A percentile compares a stretch with the other conserved stretches of the same genome.
These are phyloP conservation scores for Microbotryum scabiosae DNA, from an alignment of 1,284 basidiomycete genomes.

Conservation along the genomic window DNA sequence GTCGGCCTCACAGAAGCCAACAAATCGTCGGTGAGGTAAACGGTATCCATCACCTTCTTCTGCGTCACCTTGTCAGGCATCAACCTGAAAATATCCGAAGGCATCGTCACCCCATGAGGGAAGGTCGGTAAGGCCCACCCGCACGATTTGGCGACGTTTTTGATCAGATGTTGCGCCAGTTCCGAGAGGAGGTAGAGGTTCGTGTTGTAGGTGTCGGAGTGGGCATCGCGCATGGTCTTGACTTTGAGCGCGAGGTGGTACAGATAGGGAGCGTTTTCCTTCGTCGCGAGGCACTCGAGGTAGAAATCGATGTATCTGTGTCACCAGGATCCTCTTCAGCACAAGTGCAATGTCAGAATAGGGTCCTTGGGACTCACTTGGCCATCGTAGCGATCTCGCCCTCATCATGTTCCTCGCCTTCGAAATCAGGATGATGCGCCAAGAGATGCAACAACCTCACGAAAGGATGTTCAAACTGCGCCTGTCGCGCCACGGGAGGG, in stretches of 20 bases:
- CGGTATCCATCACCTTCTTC: constrained; percentile 39
- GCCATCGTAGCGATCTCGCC: constrained; percentile 15
- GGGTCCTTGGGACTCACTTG: constrained; percentile 7
- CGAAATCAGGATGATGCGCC: constrained; percentile 89
- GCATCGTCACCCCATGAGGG: constrained; percentile 70
- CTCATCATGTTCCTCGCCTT: constrained; percentile 7
- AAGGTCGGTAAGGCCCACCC: constrained; percentile 68
- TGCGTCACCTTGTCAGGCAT: constrained; percentile 35
- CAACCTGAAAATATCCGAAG: constrained; percentile 63
- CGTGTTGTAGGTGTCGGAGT: constrained; percentile 60
- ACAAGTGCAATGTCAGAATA: neutral
- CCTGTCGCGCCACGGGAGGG: constrained; percentile 51
- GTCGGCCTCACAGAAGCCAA: constrained; percentile 46
- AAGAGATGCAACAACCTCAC: constrained; percentile 77
- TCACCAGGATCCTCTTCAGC: constrained; percentile 2
- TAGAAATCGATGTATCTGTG: constrained; percentile 81
- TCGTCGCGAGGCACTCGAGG: constrained; percentile 61
- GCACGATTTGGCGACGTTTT: constrained; percentile 54
- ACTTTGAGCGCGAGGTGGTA: constrained; percentile 72
- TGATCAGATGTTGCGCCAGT: constrained; percentile 78
- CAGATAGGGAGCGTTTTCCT: constrained; percentile 72
- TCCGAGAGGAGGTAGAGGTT: constrained; percentile 84
- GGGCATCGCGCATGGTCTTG: constrained; percentile 75
- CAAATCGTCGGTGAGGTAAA: constrained; percentile 57
- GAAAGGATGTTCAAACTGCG: constrained; percentile 70